A percentile compares a stretch with the other conserved stretches of the same genome.
phyloP scores from a whole-genome alignment of 331 rosid genomes.

The Erythrophleum ivorense region DNA sequence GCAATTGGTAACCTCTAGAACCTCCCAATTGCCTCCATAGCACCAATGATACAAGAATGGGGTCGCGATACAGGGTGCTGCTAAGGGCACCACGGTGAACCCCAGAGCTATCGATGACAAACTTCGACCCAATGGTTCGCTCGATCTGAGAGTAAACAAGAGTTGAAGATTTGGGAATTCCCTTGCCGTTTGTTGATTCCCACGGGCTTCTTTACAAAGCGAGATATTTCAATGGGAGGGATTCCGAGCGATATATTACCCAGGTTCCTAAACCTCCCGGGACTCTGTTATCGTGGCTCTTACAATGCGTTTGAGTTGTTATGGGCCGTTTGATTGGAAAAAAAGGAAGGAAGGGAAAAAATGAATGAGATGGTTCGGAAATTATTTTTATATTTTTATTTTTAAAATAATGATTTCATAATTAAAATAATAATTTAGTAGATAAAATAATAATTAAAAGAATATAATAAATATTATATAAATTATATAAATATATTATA shows the following conservation, averaged over 20 bases:
- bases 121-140: background rate
- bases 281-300: background rate
- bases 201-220: background rate
- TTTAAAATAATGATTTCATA: too few species aligned
- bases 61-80: background rate
- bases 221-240: background rate
- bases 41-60: background rate
- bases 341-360: too few species aligned
- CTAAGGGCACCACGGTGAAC: background rate
- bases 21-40: background rate
- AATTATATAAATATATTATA: too few species aligned
- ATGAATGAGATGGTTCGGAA: too few species aligned
- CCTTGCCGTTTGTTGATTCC: background rate
- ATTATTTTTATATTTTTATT: too few species aligned
- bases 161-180: background rate
- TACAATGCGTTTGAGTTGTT: background rate
- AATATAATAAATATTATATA: too few species aligned
- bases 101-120: background rate
- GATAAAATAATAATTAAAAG: too few species aligned
- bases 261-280: background rate
- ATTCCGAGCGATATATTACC: too few species aligned
- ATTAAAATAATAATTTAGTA: too few species aligned
- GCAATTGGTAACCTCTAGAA: background rate
- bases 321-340: too few species aligned
- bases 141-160: slow-evolving; percentile 1